A percentile compares a stretch with the other conserved stretches of the same genome.
phyloP scores from a whole-genome alignment of 1,139 yeast genomes.

The Hyphopichia pseudoburtonii region DNA sequence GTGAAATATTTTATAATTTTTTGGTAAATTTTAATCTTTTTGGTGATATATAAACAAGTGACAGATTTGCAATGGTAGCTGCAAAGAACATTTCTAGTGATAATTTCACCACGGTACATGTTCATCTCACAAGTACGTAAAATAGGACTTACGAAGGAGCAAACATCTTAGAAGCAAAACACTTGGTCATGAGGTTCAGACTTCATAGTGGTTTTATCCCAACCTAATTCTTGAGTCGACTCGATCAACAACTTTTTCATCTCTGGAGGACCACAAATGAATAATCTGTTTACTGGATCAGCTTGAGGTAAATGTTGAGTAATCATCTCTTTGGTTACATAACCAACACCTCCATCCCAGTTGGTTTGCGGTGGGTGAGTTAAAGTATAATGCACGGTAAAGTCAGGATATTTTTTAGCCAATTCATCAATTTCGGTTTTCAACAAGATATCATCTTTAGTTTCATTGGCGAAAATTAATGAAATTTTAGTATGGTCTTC shows the following conservation, averaged over 20 bases:
- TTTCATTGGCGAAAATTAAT: constrained; percentile 68
- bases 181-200: constrained; percentile 63
- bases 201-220: constrained; percentile 51
- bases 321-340: constrained; percentile 58
- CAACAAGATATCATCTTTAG: constrained; percentile 69
- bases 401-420: constrained; percentile 58
- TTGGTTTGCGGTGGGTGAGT: constrained; percentile 27
- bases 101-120: no score
- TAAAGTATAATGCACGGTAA: constrained; percentile 46
- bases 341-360: constrained; percentile 64
- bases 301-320: constrained; percentile 51
- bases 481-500: constrained; percentile 61
- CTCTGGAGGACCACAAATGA: constrained; percentile 76
- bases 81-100: no score
- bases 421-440: constrained; percentile 71
- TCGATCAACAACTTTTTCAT: constrained; percentile 57
- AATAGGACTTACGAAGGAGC: no score
- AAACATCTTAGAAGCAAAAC: constrained; percentile 66
- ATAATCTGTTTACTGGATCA: constrained; percentile 48
- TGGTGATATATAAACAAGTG: no score
- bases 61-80: no score
- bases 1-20: no score
- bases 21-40: no score
- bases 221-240: constrained; percentile 58
- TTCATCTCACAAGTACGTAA: no score